Base-by-base conservation (phyloP, 192 early-diverging fungal genomes). In the Gryganskiella cystojenkinii region DNA sequence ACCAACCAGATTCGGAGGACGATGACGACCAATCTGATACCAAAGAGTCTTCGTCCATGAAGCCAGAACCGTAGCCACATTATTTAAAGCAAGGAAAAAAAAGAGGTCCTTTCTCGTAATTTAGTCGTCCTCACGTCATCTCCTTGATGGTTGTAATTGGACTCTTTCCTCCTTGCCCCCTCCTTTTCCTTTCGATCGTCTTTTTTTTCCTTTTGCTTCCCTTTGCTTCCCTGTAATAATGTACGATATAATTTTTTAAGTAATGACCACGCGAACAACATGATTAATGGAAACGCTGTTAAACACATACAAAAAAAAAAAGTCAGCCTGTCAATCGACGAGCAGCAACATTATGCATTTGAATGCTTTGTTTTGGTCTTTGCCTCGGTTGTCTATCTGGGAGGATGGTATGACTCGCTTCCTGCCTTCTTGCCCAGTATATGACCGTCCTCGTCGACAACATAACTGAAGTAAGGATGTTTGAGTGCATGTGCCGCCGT, bases 381-480 rank as follows among this genome's bases (percentile, higher is more conserved):
- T 40, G 7, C 13, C 37, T 40, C 13, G 37, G 13, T 13, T 5
- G 5, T 40, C 13, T 20, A 64, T 51, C 50, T n/a, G 11, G 49
- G 31, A 54, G 34, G 37, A 19, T 51, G 51, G 17, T 28, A 42
- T 11, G 50, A 22, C 31, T 40, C 51, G 13, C 37, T 40, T 40
- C 50, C 17, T 0, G 49, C 13, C 27, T 44, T 62, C 27, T 45
- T 57, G 53, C 64, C 73, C 22, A 46, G 11, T 37, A 76, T 57
- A 51, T 68, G 58, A 25, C 83, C 83, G 40, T 61, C 51, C 14
- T 84, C 82, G 49, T 85, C 80, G 6, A 89, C 80, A 22, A 82
- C 80, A 33, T 85, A 81, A 49, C 82, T 82, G 76, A 99, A 94
- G 73, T 98, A 98, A 40, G 91, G 92, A 66, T 97, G 96, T 25